These are phyloP conservation scores for Diaporthe eres DNA, from an alignment of 2,329 filamentous ascomycete genomes.

Conservation along the genomic window DNA sequence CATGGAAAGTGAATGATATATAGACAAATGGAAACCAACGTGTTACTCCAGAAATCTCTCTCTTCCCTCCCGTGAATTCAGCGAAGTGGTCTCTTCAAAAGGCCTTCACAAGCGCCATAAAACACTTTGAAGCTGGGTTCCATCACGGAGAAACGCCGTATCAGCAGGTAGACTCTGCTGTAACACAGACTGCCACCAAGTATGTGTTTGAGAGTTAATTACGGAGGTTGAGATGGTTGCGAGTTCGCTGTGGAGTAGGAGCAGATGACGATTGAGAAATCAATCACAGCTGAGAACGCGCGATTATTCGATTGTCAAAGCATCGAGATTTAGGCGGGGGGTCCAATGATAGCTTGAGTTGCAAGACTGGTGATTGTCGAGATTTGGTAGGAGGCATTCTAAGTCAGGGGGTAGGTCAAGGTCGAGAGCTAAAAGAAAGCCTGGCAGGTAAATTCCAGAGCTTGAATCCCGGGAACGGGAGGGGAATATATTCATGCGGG, in stretches of 20 bases:
- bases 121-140: neutral
- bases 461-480: neutral
- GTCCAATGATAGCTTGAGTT: no score
- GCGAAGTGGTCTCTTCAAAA: neutral
- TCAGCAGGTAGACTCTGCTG: neutral
- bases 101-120: neutral
- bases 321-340: no score
- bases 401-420: no score
- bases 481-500: neutral
- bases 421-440: neutral
- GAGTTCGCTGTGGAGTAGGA: neutral
- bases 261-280: no score
- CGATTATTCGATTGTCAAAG: no score
- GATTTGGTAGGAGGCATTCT: no score
- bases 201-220: neutral
- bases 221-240: neutral
- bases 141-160: neutral
- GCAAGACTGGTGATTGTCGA: no score
- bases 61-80: neutral
- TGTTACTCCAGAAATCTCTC: neutral
- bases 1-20: neutral
- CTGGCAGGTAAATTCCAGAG: neutral
- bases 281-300: no score
- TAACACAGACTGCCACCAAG: neutral
- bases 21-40: constrained; percentile 7